A percentile compares a stretch with the other conserved stretches of the same genome.
Conservation (phyloP, 306 rosid genomes). For the Ormosia emarginata region DNA sequence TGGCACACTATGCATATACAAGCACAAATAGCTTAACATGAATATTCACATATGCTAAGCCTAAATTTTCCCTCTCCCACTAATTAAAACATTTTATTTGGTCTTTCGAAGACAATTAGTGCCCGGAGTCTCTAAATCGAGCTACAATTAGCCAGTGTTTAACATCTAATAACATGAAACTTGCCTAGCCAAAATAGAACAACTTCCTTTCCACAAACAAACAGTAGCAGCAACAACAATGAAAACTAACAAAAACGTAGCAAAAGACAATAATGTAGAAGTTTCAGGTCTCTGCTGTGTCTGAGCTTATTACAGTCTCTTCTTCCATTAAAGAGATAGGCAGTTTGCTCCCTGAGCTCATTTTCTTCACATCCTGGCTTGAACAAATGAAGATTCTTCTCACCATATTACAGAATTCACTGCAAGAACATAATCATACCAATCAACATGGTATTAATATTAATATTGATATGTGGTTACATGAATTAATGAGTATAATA, state of each 20-base stretch:
- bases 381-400: conserved; percentile 81
- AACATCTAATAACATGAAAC: conserved; percentile 26
- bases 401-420: conserved; percentile 89
- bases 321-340: conserved; percentile 60
- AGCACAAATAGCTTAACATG: background rate
- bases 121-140: conserved; percentile 29
- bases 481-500: background rate
- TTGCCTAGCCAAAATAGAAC: conserved; percentile 30
- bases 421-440: conserved; percentile 30
- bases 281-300: conserved; percentile 58
- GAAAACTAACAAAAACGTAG: background rate
- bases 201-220: conserved; percentile 38
- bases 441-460: background rate
- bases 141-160: conserved; percentile 48
- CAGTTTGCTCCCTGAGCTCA: conserved; percentile 61
- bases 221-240: conserved; percentile 4
- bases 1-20: background rate
- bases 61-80: background rate
- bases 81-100: conserved; percentile 17
- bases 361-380: conserved; percentile 79
- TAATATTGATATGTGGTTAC: background rate
- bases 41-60: conserved; percentile 7
- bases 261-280: background rate
- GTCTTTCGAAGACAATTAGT: background rate
- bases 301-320: conserved; percentile 57